phyloP scores from a whole-genome alignment of 2,329 filamentous ascomycete species.

The Botrytis fabae region DNA sequence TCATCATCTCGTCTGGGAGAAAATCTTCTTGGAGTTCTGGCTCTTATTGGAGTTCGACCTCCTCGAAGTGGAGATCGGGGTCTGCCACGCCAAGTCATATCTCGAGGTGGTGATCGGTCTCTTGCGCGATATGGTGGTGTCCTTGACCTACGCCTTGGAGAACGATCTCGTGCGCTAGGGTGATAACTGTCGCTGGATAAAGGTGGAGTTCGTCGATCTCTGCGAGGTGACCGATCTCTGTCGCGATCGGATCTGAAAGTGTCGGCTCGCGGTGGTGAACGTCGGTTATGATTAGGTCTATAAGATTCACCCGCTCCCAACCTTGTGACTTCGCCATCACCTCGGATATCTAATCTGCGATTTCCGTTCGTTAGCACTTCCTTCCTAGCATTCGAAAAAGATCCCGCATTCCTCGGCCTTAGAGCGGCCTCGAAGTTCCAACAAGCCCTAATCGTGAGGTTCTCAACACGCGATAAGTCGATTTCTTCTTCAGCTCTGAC shows the following conservation, averaged over 20 bases:
- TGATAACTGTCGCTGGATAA: constrained; percentile 37
- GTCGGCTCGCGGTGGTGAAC: constrained; percentile 37
- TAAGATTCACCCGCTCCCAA: constrained; percentile 42
- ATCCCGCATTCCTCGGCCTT: not conserved
- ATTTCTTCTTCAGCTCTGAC: not conserved
- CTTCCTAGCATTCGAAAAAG: not conserved
- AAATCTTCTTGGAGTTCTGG: constrained; percentile 40
- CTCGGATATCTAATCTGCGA: constrained; percentile 29
- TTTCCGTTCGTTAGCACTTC: constrained; percentile 24
- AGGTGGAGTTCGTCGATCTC: constrained; percentile 35
- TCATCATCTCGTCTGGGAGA: constrained; percentile 43
- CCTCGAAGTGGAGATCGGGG: constrained; percentile 33
- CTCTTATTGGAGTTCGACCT: constrained; percentile 42
- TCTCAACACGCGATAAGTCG: not conserved
- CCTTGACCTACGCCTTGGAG: constrained; percentile 39
- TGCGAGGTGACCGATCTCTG: constrained; percentile 33
- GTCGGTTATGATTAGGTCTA: constrained; percentile 35
- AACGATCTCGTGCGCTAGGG: constrained; percentile 35
- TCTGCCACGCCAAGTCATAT: constrained; percentile 34
- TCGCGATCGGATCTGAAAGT: constrained; percentile 35
- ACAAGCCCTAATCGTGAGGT: not conserved
- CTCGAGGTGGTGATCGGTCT: constrained; percentile 37
- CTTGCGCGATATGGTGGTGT: constrained; percentile 35
- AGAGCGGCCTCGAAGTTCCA: not conserved
- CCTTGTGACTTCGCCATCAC: constrained; percentile 41